Evolutionary conservation across 2,329 filamentous ascomycete genomes (phyloP).

Genomic region (Nothophaeocryptopus gaeumannii): DNA sequence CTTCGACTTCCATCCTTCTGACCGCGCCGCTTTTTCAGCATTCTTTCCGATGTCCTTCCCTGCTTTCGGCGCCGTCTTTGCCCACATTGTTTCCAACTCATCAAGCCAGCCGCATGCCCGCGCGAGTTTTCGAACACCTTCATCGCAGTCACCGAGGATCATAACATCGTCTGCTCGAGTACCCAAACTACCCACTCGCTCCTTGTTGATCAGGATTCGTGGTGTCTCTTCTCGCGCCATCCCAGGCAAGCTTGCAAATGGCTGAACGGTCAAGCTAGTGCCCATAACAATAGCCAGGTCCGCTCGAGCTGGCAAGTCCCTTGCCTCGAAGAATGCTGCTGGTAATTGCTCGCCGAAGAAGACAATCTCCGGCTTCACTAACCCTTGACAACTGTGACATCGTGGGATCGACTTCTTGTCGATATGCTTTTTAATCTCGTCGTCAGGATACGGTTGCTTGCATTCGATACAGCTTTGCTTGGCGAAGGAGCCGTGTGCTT

Average conservation of each 20-base stretch:
- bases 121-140: conserved; percentile 74
- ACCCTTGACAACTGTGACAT: conserved; percentile 68
- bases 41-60: conserved; percentile 41
- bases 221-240: conserved; percentile 63
- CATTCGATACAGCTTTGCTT: conserved; percentile 90
- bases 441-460: conserved; percentile 66
- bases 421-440: conserved; percentile 70
- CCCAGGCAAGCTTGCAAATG: conserved; percentile 78
- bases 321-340: conserved; percentile 60
- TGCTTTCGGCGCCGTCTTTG: conserved; percentile 59
- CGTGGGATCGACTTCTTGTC: conserved; percentile 64
- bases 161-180: conserved; percentile 79
- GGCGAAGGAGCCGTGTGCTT: conserved; percentile 94
- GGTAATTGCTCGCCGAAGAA: conserved; percentile 84
- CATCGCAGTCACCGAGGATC: conserved; percentile 77
- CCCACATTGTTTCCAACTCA: conserved; percentile 77
- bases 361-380: conserved; percentile 92
- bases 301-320: conserved; percentile 56
- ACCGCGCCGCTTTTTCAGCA: conserved; percentile 5
- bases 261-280: conserved; percentile 81
- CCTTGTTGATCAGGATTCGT: conserved; percentile 81
- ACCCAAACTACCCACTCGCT: conserved; percentile 77
- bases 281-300: conserved; percentile 84
- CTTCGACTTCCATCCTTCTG: conserved; percentile 39
- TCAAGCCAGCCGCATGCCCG: conserved; percentile 78